Base-by-base conservation (phyloP, 73 alveolate species). In the Paramecium sexaurelia region DNA sequence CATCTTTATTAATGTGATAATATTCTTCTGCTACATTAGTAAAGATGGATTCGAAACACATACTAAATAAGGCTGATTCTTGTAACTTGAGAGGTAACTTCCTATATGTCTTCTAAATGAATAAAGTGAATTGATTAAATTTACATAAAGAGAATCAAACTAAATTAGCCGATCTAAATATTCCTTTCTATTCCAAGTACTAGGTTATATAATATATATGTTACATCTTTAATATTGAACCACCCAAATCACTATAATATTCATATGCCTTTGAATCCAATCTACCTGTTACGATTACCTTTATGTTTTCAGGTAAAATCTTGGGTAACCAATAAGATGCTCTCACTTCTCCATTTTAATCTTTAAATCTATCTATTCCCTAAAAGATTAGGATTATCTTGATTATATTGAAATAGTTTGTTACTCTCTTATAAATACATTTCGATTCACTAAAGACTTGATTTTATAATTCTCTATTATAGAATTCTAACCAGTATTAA, bases 271-370 rank as follows among this genome's bases (percentile, higher is more conserved):
- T 71, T 32, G 57, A 35, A 32, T 71, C 86, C 11, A 2, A 11
- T 35, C 37, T 17, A 19, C 37, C 56, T 0, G 86, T 33, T 6
- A 71, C 55, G 5, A 71, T 71, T 0, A 71, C 66, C 15, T 37
- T 71, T 10, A 71, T 37, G 15, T 71, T 71, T 10, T 78, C 90
- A 9, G 90, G 90, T 1, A 78, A 15, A 8, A 19, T 15, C 24
- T 78, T 78, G 1, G 90, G 90, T 10, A 78, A 33, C 90, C 90
- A 78, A 39, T 32, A 39, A 3, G 68, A 39, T 78, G 26, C 71
- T 22, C 90, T 37, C 29, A 78, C 45, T 43, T 78, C 90, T 17
- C 90, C 90, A 78, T 43, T 78, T 26, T 20, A 39, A 78, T 78
- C 90, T 40, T 47, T 39, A 7, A 78, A 78, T 41, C 55, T 19